Evolutionary conservation across 306 rosid genomes (phyloP), one percentile per base, ranked within the genome.

Genomic region (Gynostemma pentaphyllum): DNA sequence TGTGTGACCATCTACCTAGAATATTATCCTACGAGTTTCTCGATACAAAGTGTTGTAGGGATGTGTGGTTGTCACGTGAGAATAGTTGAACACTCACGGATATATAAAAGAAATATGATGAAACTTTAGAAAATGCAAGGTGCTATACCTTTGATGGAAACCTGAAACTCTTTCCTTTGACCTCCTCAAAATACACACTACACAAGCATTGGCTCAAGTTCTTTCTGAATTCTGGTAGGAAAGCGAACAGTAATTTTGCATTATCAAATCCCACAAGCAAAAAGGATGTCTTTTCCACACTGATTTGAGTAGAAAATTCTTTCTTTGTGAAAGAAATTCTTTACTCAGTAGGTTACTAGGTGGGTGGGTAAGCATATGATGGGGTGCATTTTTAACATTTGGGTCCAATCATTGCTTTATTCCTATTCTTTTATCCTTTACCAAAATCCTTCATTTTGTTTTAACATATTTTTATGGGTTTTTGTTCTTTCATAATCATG

Each of bases 341-440:
- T 36, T 62, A n/a, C 22, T 15, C 24, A 13, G 48, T 62, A 62
- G 50, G 67, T 62, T 26, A 41, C 15, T 4, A 62, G 51, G 67
- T 41, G 67, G 67, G 37, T 40, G 21, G 21, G 41, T 42, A 39
- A 62, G 22, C 51, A 49, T 50, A 62, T 62, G 67, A 61, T 40
- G 67, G 41, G 39, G 29, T 34, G 46, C 46, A 36, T 59, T 54
- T 54, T 54, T 59, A 34, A 37, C 64, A 59, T 21, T 36, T 59
- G 67, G 67, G 67, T 62, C 22, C 41, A 34, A 62, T 62, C 51
- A 62, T 62, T 62, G 27, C 67, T 7, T 41, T 62, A 22, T n/a
- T 26, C 52, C 15, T 14, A 36, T 59, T 59, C 64, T 59, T 36
- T 61, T 7, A 22, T 40, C 44, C 63, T 18, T 56, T 18, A 32